A percentile compares a stretch with the other conserved stretches of the same genome.
Evolutionary conservation across 1,284 basidiomycete genomes (phyloP).

Genomic region (Trichosporon sp.): DNA sequence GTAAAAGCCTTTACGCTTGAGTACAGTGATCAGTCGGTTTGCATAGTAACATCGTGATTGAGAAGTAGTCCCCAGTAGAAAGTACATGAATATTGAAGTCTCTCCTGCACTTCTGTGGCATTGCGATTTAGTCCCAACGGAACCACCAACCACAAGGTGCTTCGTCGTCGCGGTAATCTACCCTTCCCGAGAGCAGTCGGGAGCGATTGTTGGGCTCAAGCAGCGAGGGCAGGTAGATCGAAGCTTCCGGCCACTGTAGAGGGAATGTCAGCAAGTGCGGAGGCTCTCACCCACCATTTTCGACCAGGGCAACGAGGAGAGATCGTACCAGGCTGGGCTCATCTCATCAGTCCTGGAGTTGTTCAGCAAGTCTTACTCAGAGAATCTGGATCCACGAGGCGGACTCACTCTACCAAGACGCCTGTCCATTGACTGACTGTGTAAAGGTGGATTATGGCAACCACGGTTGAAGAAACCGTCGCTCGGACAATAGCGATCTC

Average conservation of each 20-base stretch:
- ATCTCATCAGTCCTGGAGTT: conserved; percentile 34
- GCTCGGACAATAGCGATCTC: conserved; percentile 12
- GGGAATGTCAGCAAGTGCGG: neutral
- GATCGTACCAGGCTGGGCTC: conserved; percentile 28
- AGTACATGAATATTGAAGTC: conserved; percentile 7
- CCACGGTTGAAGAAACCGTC: neutral
- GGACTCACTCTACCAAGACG: conserved; percentile 19
- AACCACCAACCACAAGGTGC: neutral
- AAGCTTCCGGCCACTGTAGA: conserved; percentile 34
- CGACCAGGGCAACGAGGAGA: conserved; percentile 19
- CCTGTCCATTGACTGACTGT: conserved; percentile 14
- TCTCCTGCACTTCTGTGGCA: neutral
- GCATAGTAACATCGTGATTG: neutral
- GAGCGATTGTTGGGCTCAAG: neutral
- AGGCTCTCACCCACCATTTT: conserved; percentile 20
- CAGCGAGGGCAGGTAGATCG: conserved; percentile 21
- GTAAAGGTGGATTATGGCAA: conserved; percentile 2
- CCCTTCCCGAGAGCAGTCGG: neutral
- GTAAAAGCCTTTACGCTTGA: conserved; percentile 18
- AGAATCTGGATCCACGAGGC: neutral
- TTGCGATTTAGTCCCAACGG: neutral
- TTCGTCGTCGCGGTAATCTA: neutral
- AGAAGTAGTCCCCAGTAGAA: conserved; percentile 2
- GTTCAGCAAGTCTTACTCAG: neutral
- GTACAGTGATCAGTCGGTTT: neutral